These are phyloP conservation scores for Alternaria gaisen DNA, from an alignment of 2,329 filamentous ascomycete species.

Conservation along the genomic window DNA sequence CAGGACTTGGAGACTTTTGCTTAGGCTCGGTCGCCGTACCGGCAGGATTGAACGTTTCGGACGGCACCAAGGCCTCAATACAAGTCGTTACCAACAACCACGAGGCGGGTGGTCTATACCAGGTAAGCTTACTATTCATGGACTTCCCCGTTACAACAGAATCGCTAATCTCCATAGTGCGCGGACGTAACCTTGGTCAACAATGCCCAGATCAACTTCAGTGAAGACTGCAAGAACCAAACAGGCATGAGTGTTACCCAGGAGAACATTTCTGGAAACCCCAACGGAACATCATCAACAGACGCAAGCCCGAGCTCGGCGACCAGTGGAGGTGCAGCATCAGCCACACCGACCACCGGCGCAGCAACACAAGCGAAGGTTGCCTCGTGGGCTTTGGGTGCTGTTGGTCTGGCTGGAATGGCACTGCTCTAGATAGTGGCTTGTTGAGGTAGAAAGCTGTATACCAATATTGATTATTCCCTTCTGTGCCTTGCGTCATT, in stretches of 20 bases:
- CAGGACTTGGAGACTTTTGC: constrained; percentile 72
- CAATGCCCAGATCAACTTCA: constrained; percentile 55
- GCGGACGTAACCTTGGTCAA: constrained; percentile 75
- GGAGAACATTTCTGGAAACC: constrained; percentile 55
- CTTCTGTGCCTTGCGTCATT: neutral
- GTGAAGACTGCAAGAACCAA: constrained; percentile 65
- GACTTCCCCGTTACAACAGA: neutral
- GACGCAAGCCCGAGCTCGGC: constrained; percentile 27
- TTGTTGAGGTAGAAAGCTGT: neutral
- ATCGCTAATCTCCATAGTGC: constrained; percentile 60
- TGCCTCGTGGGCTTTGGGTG: constrained; percentile 47
- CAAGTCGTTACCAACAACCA: constrained; percentile 74
- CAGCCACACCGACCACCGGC: constrained; percentile 27
- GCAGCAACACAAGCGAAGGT: constrained; percentile 44
- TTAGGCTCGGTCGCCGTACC: constrained; percentile 67
- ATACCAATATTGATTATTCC: neutral
- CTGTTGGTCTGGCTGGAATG: constrained; percentile 44
- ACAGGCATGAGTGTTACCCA: constrained; percentile 61
- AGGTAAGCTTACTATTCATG: constrained; percentile 49
- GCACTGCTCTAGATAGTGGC: constrained; percentile 33
- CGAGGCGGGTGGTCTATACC: constrained; percentile 70
- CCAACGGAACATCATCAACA: constrained; percentile 56
- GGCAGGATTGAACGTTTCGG: constrained; percentile 58
- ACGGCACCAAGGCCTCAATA: constrained; percentile 71
- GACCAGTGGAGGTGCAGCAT: constrained; percentile 25